A percentile compares a stretch with the other conserved stretches of the same genome.
These are phyloP conservation scores for Linum tenue DNA, from an alignment of 345 rosid genomes.

Conservation along the genomic window DNA sequence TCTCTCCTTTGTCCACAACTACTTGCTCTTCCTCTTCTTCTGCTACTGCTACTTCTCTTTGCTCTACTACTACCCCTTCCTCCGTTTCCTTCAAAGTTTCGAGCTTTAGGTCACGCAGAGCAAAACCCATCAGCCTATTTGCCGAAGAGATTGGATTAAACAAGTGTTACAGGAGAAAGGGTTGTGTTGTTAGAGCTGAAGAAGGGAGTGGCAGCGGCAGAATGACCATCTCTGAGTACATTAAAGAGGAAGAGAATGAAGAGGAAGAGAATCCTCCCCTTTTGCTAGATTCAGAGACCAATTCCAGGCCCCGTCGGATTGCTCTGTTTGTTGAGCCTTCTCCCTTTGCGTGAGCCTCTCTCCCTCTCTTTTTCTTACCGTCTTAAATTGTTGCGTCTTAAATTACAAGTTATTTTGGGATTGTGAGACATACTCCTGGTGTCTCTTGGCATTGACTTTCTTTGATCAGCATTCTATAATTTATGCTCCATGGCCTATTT, in stretches of 20 bases:
- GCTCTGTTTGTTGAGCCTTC: constrained; percentile 98
- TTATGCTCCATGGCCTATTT: no score
- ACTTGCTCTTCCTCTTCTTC: constrained; percentile 11
- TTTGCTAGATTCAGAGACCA: constrained; percentile 43
- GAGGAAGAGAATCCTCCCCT: constrained; percentile 44
- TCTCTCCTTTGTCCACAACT: constrained; percentile 24
- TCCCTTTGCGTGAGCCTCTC: constrained; percentile 74
- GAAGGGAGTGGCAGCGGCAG: constrained; percentile 11
- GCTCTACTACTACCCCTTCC: constrained; percentile 14
- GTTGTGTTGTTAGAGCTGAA: constrained; percentile 1
- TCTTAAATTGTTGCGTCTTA: neutral
- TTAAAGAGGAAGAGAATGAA: constrained; percentile 22
- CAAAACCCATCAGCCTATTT: constrained; percentile 29
- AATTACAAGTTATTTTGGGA: constrained; percentile 1
- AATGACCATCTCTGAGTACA: constrained; percentile 47
- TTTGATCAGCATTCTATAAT: neutral
- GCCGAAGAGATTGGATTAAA: constrained; percentile 7
- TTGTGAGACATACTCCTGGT: neutral
- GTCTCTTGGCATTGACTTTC: neutral
- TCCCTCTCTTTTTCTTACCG: neutral
- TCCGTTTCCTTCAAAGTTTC: constrained; percentile 18
- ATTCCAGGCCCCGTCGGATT: constrained; percentile 63
- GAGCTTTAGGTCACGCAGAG: constrained; percentile 11
- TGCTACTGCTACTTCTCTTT: constrained; percentile 16
- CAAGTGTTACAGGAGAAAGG: neutral